Base-by-base conservation (phyloP, 768 basidiomycete species). In the Panaeolus papilionaceus region DNA sequence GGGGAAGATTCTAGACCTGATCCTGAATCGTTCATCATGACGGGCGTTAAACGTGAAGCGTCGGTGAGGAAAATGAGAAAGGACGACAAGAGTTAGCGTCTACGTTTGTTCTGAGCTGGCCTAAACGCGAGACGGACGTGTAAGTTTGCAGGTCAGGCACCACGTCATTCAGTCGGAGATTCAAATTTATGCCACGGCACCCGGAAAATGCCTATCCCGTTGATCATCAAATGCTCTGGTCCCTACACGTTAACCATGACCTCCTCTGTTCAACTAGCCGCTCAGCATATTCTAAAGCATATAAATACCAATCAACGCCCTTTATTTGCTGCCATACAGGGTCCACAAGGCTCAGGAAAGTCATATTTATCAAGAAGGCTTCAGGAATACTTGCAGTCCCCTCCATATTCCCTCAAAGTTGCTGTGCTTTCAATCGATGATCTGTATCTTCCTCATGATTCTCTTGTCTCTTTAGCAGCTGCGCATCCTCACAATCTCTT, bases 291-390 rank as follows among this genome's bases (percentile, higher is more conserved):
- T 64, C 73, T 75, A 51, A 69, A 69, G 54, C 76, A 80, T 68
- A 70, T 79, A 16, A 58, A 58, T 58, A 69, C 67, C 37, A 61
- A 63, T 37, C 16, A 63, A 28, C 74, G 71, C 26, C 95, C 96
- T 3, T 81, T 98, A 16, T 92, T 98, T 68, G 88, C 96, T 12
- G 95, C 90, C 2, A 74, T 98, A 16, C 96, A 98, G 79, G 96
- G 96, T 0, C 95, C 96, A 0, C 96, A 98, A 78, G 96, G 96
- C 11, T 93, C 92, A 64, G 96, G 96, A 39, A 99, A 99, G 81
- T 92, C 95, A 0, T 94, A 86, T 74, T 83, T 95, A 33, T 89
- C 93, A 4, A 82, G 84, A 5, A 84, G 82, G 37, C 82, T 96
- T 37, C 85, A 73, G 67, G 73, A 71, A 38, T 73, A 71, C 76